Conservation (phyloP, 1,284 basidiomycete genomes). For the Sporisorium reilianum region DNA sequence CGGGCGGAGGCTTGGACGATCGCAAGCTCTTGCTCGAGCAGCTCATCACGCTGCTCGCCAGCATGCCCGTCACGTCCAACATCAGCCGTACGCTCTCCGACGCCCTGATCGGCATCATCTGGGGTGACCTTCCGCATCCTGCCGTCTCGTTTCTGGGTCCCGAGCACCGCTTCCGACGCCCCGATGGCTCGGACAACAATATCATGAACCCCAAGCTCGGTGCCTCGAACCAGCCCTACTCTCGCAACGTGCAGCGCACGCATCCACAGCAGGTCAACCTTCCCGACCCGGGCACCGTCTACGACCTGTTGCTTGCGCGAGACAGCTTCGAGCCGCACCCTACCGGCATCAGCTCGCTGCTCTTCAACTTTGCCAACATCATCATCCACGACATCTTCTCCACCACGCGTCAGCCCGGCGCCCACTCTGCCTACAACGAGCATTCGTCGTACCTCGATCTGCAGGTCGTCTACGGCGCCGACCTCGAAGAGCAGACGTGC, state of each 20-base stretch:
- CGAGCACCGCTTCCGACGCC: slow-evolving; percentile 55
- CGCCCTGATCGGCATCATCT: slow-evolving; percentile 52
- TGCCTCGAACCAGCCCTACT: slow-evolving; percentile 40
- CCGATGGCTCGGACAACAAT: slow-evolving; percentile 76
- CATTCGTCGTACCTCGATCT: slow-evolving; percentile 82
- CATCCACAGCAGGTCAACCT: slow-evolving; percentile 43
- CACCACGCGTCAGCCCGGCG: slow-evolving; percentile 37
- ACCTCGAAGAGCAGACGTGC: slow-evolving; percentile 25
- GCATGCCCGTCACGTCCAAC: slow-evolving; percentile 47
- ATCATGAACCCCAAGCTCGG: slow-evolving; percentile 78
- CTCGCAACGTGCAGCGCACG: slow-evolving; percentile 39
- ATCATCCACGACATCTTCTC: slow-evolving; percentile 66
- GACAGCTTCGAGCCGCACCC: slow-evolving; percentile 53
- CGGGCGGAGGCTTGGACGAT: slow-evolving; percentile 50
- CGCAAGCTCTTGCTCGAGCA: slow-evolving; percentile 61
- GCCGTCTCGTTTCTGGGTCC: slow-evolving; percentile 76
- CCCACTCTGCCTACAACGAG: slow-evolving; percentile 73
- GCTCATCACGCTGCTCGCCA: slow-evolving; percentile 50
- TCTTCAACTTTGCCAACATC: slow-evolving; percentile 61
- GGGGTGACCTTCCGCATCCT: slow-evolving; percentile 78
- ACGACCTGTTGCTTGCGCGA: slow-evolving; percentile 41
- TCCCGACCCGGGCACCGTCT: slow-evolving; percentile 50
- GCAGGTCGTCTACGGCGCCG: slow-evolving; percentile 75
- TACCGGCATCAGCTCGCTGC: slow-evolving; percentile 55
- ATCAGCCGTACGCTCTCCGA: slow-evolving; percentile 37